Evolutionary conservation across 2,329 filamentous ascomycete genomes (phyloP), one percentile per base, ranked within the genome.

Genomic region (Verticillium alfalfae): DNA sequence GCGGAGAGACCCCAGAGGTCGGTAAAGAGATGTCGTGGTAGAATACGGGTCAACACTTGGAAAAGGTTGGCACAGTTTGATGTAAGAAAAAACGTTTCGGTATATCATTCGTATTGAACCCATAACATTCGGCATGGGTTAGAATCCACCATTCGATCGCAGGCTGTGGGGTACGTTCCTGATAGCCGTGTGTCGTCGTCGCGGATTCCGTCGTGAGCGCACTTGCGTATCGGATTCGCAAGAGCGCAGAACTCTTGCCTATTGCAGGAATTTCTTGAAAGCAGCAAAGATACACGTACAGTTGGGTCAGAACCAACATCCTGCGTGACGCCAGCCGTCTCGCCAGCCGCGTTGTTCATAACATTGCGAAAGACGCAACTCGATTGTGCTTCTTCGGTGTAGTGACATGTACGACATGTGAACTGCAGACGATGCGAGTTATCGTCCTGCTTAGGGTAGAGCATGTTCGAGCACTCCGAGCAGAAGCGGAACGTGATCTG

Each of bases 401-500:
- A 97, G 73, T 93, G 89, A 80, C 95, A 99, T 62, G 93, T 97
- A 70, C 94, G 91, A 82, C 95, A 99, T 66, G 92, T 93, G 78
- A 96, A 99, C 81, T 97, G 90, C 68, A 99, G 88, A 70, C 88
- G 89, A 79, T 91, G 91, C 65, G 87, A 88, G 64, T 88, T 83
- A 65, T 89, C 88, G 77, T 99, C 93, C 81, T 99, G 96, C 78
- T 96, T 95, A 58, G 95, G 95, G 73, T 98, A 98, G 61, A 99
- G 84, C 85, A 99, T 91, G 83, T 99, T 99, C 70, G 93, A 97
- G 81, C 95, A 99, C 84, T 99, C 95, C 70, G 92, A 93, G 82
- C 95, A 99, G 84, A 99, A 99, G 72, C 92, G 90, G 78, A 98
- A 99, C 57, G 92, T 93, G 76, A 98, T 93, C 76, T 96, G 92